Evolutionary conservation across 768 basidiomycete species (phyloP).

Genomic region (Thelephora aurantiotincta): DNA sequence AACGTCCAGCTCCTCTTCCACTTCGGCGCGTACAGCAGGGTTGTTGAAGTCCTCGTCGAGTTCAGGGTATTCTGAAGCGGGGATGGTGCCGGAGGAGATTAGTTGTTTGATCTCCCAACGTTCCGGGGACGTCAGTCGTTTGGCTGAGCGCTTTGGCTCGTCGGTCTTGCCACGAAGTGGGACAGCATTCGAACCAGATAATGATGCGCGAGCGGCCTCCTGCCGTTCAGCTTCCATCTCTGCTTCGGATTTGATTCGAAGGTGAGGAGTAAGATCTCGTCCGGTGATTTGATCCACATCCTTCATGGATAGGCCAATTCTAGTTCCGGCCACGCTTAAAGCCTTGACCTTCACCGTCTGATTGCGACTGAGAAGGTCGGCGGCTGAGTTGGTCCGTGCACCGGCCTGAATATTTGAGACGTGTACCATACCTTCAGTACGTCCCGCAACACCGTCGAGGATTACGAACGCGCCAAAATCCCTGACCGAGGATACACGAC

Average conservation of each 20-base stretch:
- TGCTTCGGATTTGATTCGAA: constrained; percentile 87
- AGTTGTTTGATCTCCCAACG: constrained; percentile 99
- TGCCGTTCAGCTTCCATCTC: constrained; percentile 77
- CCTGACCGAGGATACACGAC: constrained; percentile 71
- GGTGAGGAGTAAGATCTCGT: constrained; percentile 85
- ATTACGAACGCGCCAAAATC: constrained; percentile 95
- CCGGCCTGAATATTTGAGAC: constrained; percentile 84
- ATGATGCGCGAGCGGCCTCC: constrained; percentile 38
- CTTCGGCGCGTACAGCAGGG: constrained; percentile 65
- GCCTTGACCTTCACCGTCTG: constrained; percentile 93
- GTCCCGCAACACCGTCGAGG: constrained; percentile 74
- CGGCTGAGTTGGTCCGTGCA: constrained; percentile 72
- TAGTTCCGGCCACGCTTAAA: constrained; percentile 76
- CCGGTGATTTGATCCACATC: constrained; percentile 91
- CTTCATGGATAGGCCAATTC: constrained; percentile 88
- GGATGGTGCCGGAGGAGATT: constrained; percentile 87
- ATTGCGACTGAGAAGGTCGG: constrained; percentile 74
- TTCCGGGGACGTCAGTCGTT: constrained; percentile 88
- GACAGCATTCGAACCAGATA: constrained; percentile 78
- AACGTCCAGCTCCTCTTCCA: constrained; percentile 94
- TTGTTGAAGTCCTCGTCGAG: constrained; percentile 77
- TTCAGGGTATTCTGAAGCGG: constrained; percentile 88
- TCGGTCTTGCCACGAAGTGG: constrained; percentile 44
- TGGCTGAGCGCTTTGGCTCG: constrained; percentile 60
- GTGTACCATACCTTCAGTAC: constrained; percentile 90